Base-by-base conservation (phyloP, 192 early-diverging fungal species). In the Rhizoclosmatium globosum region DNA sequence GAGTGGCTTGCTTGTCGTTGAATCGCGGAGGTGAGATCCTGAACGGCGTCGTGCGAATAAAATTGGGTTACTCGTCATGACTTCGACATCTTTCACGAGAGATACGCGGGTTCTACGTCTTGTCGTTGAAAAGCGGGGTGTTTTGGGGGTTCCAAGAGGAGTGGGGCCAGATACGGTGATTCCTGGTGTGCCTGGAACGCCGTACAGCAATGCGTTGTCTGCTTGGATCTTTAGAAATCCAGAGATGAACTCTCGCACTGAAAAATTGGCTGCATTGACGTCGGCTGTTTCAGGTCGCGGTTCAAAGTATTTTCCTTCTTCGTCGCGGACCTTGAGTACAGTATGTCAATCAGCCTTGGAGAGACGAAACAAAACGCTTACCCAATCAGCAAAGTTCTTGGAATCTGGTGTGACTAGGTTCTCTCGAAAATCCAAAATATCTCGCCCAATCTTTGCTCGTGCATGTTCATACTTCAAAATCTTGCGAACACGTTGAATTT, bases 371-470 rank as follows among this genome's bases (percentile, higher is more conserved):
- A 56, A 56, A 53, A 13, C 17, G 2, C 21, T 43, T 76, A 76
- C 74, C 74, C 74, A 76, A 56, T 76, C 74, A 38, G 47, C 64
- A n/a, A 50, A 67, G 17, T 42, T 45, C 66, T 76, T 76, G 2
- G 74, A 76, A 43, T 76, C 60, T 15, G 46, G 61, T 6, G 64
- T 66, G 31, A 76, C 74, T 38, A 76, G 38, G 47, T 76, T 47
- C 3, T 67, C 47, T 2, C 74, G 61, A 67, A 50, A 53, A 45
- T 76, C 74, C 46, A 76, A 53, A 15, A 4, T 46, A 59, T 76
- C 74, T 41, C 66, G 64, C 19, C 74, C 74, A 47, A 66, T 65
- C 21, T 31, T 47, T 31, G 74, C 74, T 46, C 66, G 17, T 13
- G 23, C 42, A 67, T 76, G 74, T 9, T 60, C 61, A 56, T 76